These are phyloP conservation scores for Paxillus ammoniavirescens DNA, from an alignment of 768 basidiomycete genomes.

Conservation along the genomic window DNA sequence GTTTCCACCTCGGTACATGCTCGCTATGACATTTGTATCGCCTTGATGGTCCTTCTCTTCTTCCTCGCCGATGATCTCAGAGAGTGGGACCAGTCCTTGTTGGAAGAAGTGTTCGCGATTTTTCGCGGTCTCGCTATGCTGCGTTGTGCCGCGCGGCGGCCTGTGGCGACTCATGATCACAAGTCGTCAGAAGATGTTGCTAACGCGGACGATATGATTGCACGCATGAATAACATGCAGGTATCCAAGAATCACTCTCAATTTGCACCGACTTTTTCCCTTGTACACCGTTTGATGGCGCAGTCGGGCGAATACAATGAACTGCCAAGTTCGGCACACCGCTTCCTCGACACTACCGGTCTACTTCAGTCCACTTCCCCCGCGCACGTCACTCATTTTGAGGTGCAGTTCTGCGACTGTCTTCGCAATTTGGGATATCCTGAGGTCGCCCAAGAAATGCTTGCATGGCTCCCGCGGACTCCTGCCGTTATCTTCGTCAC, in stretches of 20 bases:
- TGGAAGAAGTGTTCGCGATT: slow-evolving; percentile 76
- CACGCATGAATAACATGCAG: slow-evolving; percentile 72
- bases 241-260: slow-evolving; percentile 52
- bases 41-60: slow-evolving; percentile 64
- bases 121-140: slow-evolving; percentile 78
- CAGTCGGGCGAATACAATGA: slow-evolving; percentile 47
- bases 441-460: slow-evolving; percentile 57
- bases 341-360: slow-evolving; percentile 65
- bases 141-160: slow-evolving; percentile 57
- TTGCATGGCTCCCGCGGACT: slow-evolving; percentile 78
- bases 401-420: slow-evolving; percentile 70
- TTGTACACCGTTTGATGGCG: slow-evolving; percentile 61
- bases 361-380: slow-evolving; percentile 69
- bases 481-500: slow-evolving; percentile 75
- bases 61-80: slow-evolving; percentile 66
- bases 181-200: slow-evolving; percentile 29
- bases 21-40: slow-evolving; percentile 72
- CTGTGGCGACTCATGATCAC: slow-evolving; percentile 43
- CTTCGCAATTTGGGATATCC: slow-evolving; percentile 64
- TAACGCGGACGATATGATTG: slow-evolving; percentile 60
- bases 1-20: slow-evolving; percentile 61
- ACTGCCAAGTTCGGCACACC: slow-evolving; percentile 62
- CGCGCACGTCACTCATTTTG: slow-evolving; percentile 61
- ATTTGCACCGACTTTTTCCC: slow-evolving; percentile 54
- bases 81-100: slow-evolving; percentile 60